A percentile compares a stretch with the other conserved stretches of the same genome.
These are phyloP conservation scores for Posidonia australis DNA, from an alignment of 106 monocot species.

Conservation along the genomic window DNA sequence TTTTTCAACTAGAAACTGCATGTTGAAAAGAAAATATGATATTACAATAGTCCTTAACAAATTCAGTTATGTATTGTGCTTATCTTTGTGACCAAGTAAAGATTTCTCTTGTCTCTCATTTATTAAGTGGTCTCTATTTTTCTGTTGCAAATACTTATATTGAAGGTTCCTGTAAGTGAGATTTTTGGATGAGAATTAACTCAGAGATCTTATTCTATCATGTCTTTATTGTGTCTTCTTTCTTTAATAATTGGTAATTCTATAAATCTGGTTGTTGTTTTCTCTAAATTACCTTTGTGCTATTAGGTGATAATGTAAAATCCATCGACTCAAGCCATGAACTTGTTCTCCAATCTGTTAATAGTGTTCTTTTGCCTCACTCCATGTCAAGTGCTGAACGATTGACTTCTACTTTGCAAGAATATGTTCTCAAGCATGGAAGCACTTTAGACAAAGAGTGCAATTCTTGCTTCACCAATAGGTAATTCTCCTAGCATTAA, in stretches of 20 bases:
- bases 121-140: background rate
- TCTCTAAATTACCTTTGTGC: conserved; percentile 33
- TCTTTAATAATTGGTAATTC: no score
- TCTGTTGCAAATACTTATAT: conserved; percentile 42
- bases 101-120: no score
- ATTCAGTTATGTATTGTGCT: no score
- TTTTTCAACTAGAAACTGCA: no score
- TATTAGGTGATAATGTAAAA: conserved; percentile 33
- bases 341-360: conserved; percentile 22
- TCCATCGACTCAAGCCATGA: conserved; percentile 19
- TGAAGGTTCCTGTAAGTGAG: conserved; percentile 40
- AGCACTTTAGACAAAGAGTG: conserved; percentile 21
- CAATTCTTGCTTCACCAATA: conserved; percentile 30
- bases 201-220: background rate
- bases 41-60: no score
- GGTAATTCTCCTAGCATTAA: conserved; percentile 15
- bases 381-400: no score
- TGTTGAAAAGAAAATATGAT: no score
- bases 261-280: background rate
- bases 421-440: conserved; percentile 51
- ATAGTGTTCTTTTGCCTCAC: conserved; percentile 18
- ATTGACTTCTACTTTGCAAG: conserved; percentile 44
- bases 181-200: background rate
- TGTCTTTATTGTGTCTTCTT: background rate
- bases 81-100: no score